Evolutionary conservation across 2,329 filamentous ascomycete genomes (phyloP), one percentile per base, ranked within the genome.

Genomic region (Berkeleyomyces rouxiae): DNA sequence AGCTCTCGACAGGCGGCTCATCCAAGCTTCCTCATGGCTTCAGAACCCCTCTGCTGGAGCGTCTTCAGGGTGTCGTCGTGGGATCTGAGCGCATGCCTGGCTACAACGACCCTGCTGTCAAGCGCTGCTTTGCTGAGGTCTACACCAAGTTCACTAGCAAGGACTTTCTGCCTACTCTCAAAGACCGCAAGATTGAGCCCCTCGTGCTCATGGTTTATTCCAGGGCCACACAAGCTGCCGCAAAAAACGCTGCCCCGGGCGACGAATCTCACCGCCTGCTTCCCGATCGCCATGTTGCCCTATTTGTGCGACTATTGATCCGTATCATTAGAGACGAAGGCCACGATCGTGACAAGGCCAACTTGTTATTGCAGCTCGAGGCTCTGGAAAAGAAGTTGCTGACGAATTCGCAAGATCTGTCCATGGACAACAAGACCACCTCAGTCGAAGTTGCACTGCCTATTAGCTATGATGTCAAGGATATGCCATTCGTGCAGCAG

Each of bases 201-300:
- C 76, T 97, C 60, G 84, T 99, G 60, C 79, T 99, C 68, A 96
- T 97, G 67, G 97, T 99, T 78, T 97, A 95, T 74, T 95, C 91
- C 1, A 87, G 89, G 66, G 91, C 93, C 5, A 95, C 90, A 55
- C 95, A 95, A 72, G 91, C 75, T 40, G 75, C 95, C 66, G 81
- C 96, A 69, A 84, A 87, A 72, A 88, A 68, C 68, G 89, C 72
- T 82, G 86, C 82, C 0, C 79, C 84, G 0, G 87, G 87, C 57
- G 92, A 97, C 72, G 90, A 95, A 71, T 82, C 83, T 61, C 96
- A 90, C 88, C 96, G 93, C 75, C 78, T 87, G 64, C 83, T 97
- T 74, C 90, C 95, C 16, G 93, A 99, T 73, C 84, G 92, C 62
- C 93, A 99, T 73, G 85, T 97, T 63, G 93, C 93, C 59, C 81